Base-by-base conservation (phyloP, 306 rosid species). In the Trifolium dubium region DNA sequence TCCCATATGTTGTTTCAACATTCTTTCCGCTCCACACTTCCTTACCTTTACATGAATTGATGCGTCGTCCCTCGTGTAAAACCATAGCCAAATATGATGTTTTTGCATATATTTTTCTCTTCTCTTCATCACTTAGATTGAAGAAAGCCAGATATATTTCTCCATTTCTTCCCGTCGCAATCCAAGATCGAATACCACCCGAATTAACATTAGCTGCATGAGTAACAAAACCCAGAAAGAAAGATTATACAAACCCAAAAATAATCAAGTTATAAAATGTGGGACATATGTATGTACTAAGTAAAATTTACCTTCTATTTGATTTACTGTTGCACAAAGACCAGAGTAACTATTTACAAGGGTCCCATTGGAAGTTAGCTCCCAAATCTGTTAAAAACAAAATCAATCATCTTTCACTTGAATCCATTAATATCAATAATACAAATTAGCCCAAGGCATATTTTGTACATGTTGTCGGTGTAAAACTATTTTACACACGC, bases 141-240 rank as follows among this genome's bases (percentile, higher is more conserved):
- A 91, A 91, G 79, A 91, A 87, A 10, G 92, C 91, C 12, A 91
- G 60, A 69, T 89, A 89, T n/a, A 89, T n/a, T 81, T 91, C 88
- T 75, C 97, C 97, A 71, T 43, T 71, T 78, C 86, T 82, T 76
- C 99, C 97, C 0, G 84, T 87, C n/a, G 99, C 99, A 61, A 89
- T 68, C 99, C 99, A 94, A 41, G 96, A 83, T 58, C 89, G 92
- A 72, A 83, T 66, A 59, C 96, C 99, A 8, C 73, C 73, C 13
- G 79, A 35, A 71, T 8, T 65, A 80, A 4, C 53, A 62, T 82
- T 40, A 43, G 71, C 97, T 89, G 90, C 88, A 84, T 34, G 54
- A 64, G 43, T 59, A 12, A 67, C 10, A 64, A 56, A 55, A 10
- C 63, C 43, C 55, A 55, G 17, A 12, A 14, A 41, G 5, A n/a